A percentile compares a stretch with the other conserved stretches of the same genome.
These are phyloP conservation scores for Mycena floridula DNA, from an alignment of 768 basidiomycete species.

Conservation along the genomic window DNA sequence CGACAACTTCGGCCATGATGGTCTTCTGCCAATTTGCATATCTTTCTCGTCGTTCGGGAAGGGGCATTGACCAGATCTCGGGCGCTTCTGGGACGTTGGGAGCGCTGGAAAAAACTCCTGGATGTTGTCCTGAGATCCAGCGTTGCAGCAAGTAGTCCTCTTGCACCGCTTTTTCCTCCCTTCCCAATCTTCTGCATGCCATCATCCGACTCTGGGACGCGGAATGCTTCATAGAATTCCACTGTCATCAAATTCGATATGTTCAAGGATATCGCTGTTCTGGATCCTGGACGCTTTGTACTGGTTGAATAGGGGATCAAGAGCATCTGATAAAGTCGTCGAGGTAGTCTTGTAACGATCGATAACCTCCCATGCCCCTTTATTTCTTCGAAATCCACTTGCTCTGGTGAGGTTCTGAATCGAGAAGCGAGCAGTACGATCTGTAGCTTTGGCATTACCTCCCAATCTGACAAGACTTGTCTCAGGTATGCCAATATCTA, in stretches of 20 bases:
- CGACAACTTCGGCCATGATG: conserved; percentile 27
- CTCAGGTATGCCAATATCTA: conserved; percentile 50
- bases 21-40: conserved; percentile 26
- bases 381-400: conserved; percentile 14
- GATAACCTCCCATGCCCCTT: conserved; percentile 34
- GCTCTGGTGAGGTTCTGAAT: conserved; percentile 31
- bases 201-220: conserved; percentile 30
- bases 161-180: conserved; percentile 27
- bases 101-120: conserved; percentile 32
- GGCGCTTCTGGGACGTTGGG: conserved; percentile 16
- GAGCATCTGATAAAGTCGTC: conserved; percentile 5
- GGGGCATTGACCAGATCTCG: conserved; percentile 31
- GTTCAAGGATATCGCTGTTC: conserved; percentile 28
- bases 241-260: conserved; percentile 49
- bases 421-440: conserved; percentile 36
- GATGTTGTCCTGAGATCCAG: conserved; percentile 40
- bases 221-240: conserved; percentile 40
- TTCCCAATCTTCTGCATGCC: conserved; percentile 41
- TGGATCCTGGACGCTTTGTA: conserved; percentile 18
- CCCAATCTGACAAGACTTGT: conserved; percentile 49
- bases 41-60: conserved; percentile 17
- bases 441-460: conserved; percentile 50
- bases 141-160: conserved; percentile 35
- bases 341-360: conserved; percentile 28
- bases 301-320: conserved; percentile 23